phyloP scores from a whole-genome alignment of 2,329 filamentous ascomycete genomes.

The Penicillium corylophilum region DNA sequence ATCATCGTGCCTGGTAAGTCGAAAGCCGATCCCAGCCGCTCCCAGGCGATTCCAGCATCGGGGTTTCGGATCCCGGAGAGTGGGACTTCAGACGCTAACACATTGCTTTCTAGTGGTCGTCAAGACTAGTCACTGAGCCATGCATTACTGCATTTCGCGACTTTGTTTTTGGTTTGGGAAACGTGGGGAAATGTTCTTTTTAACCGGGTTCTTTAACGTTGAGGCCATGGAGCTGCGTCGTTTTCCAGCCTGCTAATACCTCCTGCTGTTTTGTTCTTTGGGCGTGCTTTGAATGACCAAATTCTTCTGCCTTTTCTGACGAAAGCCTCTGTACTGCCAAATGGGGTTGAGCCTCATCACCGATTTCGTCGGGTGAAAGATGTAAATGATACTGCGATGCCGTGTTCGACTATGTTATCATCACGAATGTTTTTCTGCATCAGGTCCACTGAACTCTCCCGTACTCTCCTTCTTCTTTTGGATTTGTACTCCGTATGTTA shows the following conservation, averaged over 20 bases:
- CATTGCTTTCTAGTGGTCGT: slow-evolving; percentile 4
- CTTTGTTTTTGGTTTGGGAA: slow-evolving; percentile 32
- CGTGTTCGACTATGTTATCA: slow-evolving; percentile 34
- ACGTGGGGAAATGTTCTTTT: slow-evolving; percentile 29
- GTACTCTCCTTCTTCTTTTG: not conserved
- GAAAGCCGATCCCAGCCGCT: not conserved
- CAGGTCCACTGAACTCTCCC: not conserved
- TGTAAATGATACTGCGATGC: slow-evolving; percentile 47
- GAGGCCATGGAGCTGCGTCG: slow-evolving; percentile 28
- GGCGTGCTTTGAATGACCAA: slow-evolving; percentile 33
- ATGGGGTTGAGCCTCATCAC: slow-evolving; percentile 24
- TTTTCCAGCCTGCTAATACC: slow-evolving; percentile 39
- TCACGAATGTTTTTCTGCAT: slow-evolving; percentile 2
- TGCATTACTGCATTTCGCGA: slow-evolving; percentile 19
- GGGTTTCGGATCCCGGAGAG: not conserved
- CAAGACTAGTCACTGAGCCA: slow-evolving; percentile 36
- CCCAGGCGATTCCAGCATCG: not conserved
- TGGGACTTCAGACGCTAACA: slow-evolving; percentile 1
- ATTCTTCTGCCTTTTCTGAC: slow-evolving; percentile 32
- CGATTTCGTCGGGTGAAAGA: slow-evolving; percentile 32
- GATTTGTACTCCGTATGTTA: not conserved
- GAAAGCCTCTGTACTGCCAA: slow-evolving; percentile 10
- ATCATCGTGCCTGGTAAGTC: slow-evolving; percentile 91
- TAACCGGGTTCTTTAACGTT: slow-evolving; percentile 33
- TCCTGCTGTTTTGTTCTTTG: slow-evolving; percentile 33